Evolutionary conservation across 352 stramenopile species (phyloP), one percentile per base, ranked within the genome.

Genomic region (Globisporangium recalcitrans): DNA sequence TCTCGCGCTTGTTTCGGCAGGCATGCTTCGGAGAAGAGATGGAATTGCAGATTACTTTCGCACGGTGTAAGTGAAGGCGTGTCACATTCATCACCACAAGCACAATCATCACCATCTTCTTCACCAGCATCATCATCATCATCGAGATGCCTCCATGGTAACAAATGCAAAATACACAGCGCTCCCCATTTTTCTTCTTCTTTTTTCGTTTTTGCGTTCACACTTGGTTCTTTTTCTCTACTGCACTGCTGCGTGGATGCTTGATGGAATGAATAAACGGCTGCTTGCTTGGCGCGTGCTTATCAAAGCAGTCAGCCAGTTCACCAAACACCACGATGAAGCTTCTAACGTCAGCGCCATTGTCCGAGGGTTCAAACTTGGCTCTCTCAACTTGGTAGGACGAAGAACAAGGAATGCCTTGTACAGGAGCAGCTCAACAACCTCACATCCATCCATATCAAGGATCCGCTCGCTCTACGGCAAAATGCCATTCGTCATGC

Each of bases 401-500:
- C 34, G 26, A 22, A 29, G 38, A 54, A 54, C 36, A 7, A 31
- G 6, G 19, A 54, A 54, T 36, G 27, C 8, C 26, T 40, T 56
- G 19, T 32, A 56, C 49, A 56, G 16, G 49, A 56, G 49, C 27
- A 56, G 49, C 27, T 40, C 49, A 56, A 34, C 16, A 32, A 14
- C 21, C 13, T 36, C 49, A 56, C 51, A 34, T 57, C 21, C 40
- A 57, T 57, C 38, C 46, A 53, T 26, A 55, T 36, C 49, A 27
- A 56, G 40, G n/a, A 56, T 21, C 49, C 22, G 24, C 48, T 54
- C 27, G 9, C 51, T 52, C 60, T 89, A 97, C 9, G 88, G 77
- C 60, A 96, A 67, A 65, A 98, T 98, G 36, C 91, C 91, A 66
- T 98, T 98, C 24, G 91, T 97, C 75, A 97, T 94, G 67, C 88